Conservation (phyloP, 1,284 basidiomycete species). For the Austroboletus novae-zelandiae region DNA sequence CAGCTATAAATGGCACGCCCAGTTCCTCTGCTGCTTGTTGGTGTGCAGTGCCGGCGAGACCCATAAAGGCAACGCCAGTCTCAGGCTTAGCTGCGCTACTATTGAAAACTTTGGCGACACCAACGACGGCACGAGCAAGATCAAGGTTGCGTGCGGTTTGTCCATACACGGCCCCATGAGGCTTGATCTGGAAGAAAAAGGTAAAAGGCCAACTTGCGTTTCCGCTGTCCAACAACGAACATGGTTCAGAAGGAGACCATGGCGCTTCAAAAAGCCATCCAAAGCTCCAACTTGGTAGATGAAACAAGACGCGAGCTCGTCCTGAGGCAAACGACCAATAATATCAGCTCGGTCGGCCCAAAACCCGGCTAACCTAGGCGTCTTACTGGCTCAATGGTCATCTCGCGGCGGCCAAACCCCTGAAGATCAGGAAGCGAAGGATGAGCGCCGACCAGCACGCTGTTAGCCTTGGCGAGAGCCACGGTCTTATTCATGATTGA, state of each 20-base stretch:
- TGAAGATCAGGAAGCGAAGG: conserved; percentile 62
- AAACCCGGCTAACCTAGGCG: not conserved
- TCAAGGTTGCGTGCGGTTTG: conserved; percentile 51
- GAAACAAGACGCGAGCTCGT: conserved; percentile 56
- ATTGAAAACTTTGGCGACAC: conserved; percentile 48
- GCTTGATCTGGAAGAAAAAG: conserved; percentile 40
- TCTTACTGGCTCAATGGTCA: conserved; percentile 54
- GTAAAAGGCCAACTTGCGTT: not conserved
- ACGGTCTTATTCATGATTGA: conserved; percentile 62
- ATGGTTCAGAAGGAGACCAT: conserved; percentile 51
- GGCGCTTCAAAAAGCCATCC: conserved; percentile 49
- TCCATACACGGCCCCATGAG: conserved; percentile 57
- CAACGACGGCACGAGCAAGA: conserved; percentile 50
- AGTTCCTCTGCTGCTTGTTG: conserved; percentile 50
- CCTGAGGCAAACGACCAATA: conserved; percentile 30
- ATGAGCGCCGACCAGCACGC: conserved; percentile 57
- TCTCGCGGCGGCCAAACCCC: conserved; percentile 62
- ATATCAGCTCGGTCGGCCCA: not conserved
- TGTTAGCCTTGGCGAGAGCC: conserved; percentile 47
- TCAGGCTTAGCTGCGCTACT: conserved; percentile 15
- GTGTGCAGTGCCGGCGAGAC: conserved; percentile 58
- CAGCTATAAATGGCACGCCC: conserved; percentile 57
- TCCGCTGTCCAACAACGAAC: conserved; percentile 27
- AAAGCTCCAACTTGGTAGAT: conserved; percentile 64
- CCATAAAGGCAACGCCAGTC: conserved; percentile 50